phyloP scores from a whole-genome alignment of 768 basidiomycete species.

The Boletus sp. region DNA sequence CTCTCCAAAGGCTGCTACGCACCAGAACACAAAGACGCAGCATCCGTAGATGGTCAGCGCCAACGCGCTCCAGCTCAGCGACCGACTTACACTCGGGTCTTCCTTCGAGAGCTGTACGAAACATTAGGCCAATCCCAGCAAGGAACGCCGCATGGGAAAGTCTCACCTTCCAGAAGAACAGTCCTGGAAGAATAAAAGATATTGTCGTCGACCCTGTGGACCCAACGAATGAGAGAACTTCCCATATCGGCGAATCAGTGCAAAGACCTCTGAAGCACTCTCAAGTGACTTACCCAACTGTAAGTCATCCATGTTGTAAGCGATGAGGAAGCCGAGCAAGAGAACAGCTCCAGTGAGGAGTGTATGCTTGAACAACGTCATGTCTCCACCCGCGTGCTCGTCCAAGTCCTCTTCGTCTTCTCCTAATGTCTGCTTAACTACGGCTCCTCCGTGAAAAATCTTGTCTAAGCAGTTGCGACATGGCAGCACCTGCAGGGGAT shows the following conservation, averaged over 20 bases:
- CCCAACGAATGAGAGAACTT: constrained; percentile 94
- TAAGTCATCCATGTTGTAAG: constrained; percentile 77
- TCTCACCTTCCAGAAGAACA: constrained; percentile 89
- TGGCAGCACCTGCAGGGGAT: constrained; percentile 93
- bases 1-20: constrained; percentile 30
- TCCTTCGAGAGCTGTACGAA: constrained; percentile 60
- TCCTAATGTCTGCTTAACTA: constrained; percentile 38
- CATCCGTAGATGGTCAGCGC: constrained; percentile 73
- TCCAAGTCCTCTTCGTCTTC: constrained; percentile 51
- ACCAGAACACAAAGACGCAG: constrained; percentile 88
- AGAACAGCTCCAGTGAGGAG: constrained; percentile 69
- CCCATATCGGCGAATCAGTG: constrained; percentile 14
- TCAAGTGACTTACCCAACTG: constrained; percentile 57
- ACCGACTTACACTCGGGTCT: constrained; percentile 51
- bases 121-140: constrained; percentile 3
- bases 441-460: constrained; percentile 58
- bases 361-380: constrained; percentile 65
- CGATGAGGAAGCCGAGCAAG: constrained; percentile 62
- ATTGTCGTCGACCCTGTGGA: constrained; percentile 96
- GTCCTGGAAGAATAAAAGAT: constrained; percentile 91
- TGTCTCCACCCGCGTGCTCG: constrained; percentile 57
- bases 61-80: constrained; percentile 60
- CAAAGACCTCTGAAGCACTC: neutral
- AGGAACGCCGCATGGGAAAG: constrained; percentile 8
- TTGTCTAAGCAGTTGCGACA: constrained; percentile 92